phyloP scores from a whole-genome alignment of 768 basidiomycete species.

The Boletus coccyginus region DNA sequence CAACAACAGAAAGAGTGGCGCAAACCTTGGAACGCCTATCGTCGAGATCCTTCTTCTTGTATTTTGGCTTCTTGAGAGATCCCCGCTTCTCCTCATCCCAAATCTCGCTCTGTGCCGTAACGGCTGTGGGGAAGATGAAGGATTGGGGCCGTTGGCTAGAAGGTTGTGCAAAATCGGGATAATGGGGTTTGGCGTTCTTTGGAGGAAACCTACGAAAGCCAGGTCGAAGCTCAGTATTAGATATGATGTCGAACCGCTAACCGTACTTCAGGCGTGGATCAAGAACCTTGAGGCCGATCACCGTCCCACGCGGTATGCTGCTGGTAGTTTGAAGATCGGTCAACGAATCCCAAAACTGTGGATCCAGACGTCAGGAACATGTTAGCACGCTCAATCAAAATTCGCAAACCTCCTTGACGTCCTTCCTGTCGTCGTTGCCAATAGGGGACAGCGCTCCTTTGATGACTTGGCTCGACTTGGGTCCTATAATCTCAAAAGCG shows the following conservation, averaged over 20 bases:
- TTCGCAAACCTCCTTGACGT: constrained; percentile 54
- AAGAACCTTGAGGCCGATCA: constrained; percentile 73
- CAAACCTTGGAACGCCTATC: constrained; percentile 70
- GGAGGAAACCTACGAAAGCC: constrained; percentile 69
- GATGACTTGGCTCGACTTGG: constrained; percentile 72
- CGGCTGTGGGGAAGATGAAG: constrained; percentile 47
- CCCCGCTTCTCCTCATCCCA: constrained; percentile 66
- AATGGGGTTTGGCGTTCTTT: constrained; percentile 56
- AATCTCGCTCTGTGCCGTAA: constrained; percentile 63
- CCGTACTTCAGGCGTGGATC: constrained; percentile 86
- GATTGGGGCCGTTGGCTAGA: constrained; percentile 30
- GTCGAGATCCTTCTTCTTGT: constrained; percentile 84
- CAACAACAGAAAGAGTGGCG: background rate
- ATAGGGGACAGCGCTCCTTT: constrained; percentile 58
- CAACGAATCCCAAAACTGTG: constrained; percentile 55
- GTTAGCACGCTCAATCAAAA: background rate
- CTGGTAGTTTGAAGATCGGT: constrained; percentile 60
- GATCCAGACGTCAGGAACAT: constrained; percentile 1
- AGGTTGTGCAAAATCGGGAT: constrained; percentile 25
- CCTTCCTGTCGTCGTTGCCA: constrained; percentile 45
- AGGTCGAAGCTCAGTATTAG: background rate
- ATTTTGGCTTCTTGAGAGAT: constrained; percentile 57
- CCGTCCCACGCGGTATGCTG: constrained; percentile 68
- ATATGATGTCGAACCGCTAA: background rate
- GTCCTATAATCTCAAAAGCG: constrained; percentile 88